Base-by-base conservation (phyloP, 768 basidiomycete species). In the Xerocomellus chrysenteron region DNA sequence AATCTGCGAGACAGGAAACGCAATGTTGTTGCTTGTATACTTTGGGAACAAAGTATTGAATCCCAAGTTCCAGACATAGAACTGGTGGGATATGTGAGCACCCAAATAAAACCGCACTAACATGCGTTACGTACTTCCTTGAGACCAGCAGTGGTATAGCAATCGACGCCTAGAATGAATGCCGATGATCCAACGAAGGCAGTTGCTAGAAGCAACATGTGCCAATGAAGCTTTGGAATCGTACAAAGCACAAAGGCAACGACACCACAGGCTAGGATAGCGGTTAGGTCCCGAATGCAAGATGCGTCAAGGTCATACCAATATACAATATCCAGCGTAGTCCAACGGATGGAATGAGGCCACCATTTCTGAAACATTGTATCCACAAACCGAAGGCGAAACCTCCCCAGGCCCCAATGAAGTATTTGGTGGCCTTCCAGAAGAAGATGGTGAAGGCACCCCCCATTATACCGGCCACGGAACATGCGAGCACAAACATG, bases 11-110 rank as follows among this genome's bases (percentile, higher is more conserved):
- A 95, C 84, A 32, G 94, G 92, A 67, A 90, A 95, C 49, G 81
- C 74, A 55, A 90, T 90, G 57, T 81, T 77, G 64, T 85, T 80
- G 50, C 76, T 73, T 21, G 79, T 74, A 62, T 86, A 94, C 64
- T 89, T 90, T 11, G 90, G 85, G 72, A 94, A 98, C 30, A 98
- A 74, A 5, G 75, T 65, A 2, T 76, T 79, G 75, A 94, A 97
- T 40, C 96, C 96, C 50, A 98, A 77, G 70, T 97, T 98, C 86
- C 90, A 97, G 49, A 97, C 78, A 74, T 97, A 98, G 75, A 97
- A 97, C 92, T 96, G 58, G 50, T 30, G 50, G 21, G 36, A 50
- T 55, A 56, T 26, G 58, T 63, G 48, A 65, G 58, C 28, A 60
- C 59, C 28, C 52, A 8, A n/a, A 14, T 26, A 14, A 48, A 32